Evolutionary conservation across 495 filamentous ascomycete genomes (phyloP), one percentile per base, ranked within the genome.

Genomic region (Aspergillus taichungensis): DNA sequence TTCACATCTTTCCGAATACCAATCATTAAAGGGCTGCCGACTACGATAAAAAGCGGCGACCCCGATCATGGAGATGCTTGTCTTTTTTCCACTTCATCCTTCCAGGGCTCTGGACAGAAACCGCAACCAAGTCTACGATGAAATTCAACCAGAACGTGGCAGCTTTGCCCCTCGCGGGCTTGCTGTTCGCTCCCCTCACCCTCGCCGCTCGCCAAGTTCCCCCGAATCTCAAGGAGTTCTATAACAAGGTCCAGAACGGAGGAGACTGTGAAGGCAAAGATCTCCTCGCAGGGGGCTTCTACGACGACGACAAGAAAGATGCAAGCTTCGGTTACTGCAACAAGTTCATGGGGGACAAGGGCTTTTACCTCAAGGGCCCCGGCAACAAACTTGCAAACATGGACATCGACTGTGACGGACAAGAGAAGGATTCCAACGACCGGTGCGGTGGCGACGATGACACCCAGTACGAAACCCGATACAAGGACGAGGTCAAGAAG

Each of bases 351-450:
- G 51, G 47, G 13, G 32, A 37, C 30, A 43, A 47, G 9, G 57
- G 42, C 29, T 55, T 67, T 40, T 67, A 51, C 46, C 47, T 65
- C 6, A 55, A 64, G 18, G 51, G 55, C 29, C 42, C 51, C 5
- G 50, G 31, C n/a, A 50, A 50, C 6, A 12, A 47, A 36, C 55
- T 59, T 28, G 56, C 49, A 28, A 55, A 65, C 56, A 82, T 84
- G 78, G 81, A 84, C 56, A 71, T 85, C 45, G 80, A 84, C 60
- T 84, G 82, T 57, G 79, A 85, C 50, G 82, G 81, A 10, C 51
- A 59, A 13, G 68, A 78, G 45, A 52, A 58, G 8, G 51, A 62
- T 2, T 57, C 58, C 1, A 75, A 73, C 0, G 72, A 72, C 42
- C 34, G 43, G 6, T 81, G 79, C 49, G 56, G 52, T 14, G 67